Evolutionary conservation across 345 rosid genomes (phyloP).

Genomic region (Pistacia integerrima): DNA sequence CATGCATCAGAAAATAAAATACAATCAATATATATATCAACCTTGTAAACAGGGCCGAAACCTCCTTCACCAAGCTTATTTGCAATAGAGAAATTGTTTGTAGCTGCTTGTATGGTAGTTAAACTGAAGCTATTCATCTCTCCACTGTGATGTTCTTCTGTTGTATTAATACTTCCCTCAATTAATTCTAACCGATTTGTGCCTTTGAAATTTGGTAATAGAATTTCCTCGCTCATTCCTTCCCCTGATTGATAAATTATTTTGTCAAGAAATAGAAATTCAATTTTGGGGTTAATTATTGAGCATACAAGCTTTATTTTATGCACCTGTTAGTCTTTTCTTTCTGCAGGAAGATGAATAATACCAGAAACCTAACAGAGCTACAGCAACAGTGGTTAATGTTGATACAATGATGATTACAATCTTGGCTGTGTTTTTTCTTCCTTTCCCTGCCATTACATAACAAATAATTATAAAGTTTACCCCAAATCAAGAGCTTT

Average conservation of each 20-base stretch:
- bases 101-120: slow-evolving; percentile 30
- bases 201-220: slow-evolving; percentile 16
- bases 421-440: slow-evolving; percentile 23
- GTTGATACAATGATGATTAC: slow-evolving; percentile 20
- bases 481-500: not conserved
- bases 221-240: slow-evolving; percentile 31
- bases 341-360: slow-evolving; percentile 25
- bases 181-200: slow-evolving; percentile 7
- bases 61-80: slow-evolving; percentile 66
- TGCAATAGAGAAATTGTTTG: slow-evolving; percentile 40
- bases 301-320: not conserved
- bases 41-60: slow-evolving; percentile 59
- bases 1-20: not conserved
- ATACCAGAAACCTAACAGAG: slow-evolving; percentile 34
- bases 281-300: not conserved
- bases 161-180: slow-evolving; percentile 9
- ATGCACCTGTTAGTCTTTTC: slow-evolving; percentile 30
- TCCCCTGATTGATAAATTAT: slow-evolving; percentile 7
- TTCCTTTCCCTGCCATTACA: slow-evolving; percentile 7
- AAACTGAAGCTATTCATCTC: slow-evolving; percentile 33
- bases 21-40: not conserved
- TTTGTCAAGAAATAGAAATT: not conserved
- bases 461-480: not conserved
- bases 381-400: slow-evolving; percentile 13
- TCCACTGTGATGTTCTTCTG: slow-evolving; percentile 25